Conservation (phyloP, 2,329 filamentous ascomycete genomes). For the Paraphaeosphaeria minitans region DNA sequence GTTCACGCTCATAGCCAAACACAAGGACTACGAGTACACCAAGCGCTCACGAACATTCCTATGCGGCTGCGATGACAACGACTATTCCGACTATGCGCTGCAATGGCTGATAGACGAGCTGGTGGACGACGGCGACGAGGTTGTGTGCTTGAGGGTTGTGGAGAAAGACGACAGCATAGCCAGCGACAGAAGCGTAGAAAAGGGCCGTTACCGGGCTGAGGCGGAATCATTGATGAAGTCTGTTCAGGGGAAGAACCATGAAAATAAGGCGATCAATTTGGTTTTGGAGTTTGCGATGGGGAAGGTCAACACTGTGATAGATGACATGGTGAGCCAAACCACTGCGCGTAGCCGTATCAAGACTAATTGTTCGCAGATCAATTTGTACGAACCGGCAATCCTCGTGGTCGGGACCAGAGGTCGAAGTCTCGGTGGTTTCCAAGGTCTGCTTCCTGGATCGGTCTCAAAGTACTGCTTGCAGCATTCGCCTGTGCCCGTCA, state of each 20-base stretch:
- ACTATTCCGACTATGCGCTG: constrained; percentile 89
- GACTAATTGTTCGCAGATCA: constrained; percentile 64
- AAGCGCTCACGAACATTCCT: constrained; percentile 86
- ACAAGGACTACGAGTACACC: constrained; percentile 81
- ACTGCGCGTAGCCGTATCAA: not conserved
- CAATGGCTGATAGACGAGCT: constrained; percentile 92
- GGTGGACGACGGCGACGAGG: constrained; percentile 90
- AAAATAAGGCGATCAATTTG: constrained; percentile 82
- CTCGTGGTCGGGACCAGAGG: constrained; percentile 89
- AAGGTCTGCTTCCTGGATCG: constrained; percentile 83
- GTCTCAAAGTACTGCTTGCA: constrained; percentile 95
- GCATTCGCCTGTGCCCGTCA: constrained; percentile 89
- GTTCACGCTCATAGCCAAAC: constrained; percentile 82
- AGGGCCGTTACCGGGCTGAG: constrained; percentile 75
- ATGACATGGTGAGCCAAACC: constrained; percentile 71
- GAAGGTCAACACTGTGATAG: constrained; percentile 88
- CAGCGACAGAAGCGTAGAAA: constrained; percentile 64
- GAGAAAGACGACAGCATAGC: constrained; percentile 79
- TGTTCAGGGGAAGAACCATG: constrained; percentile 79
- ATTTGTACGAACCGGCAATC: constrained; percentile 89
- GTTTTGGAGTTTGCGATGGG: constrained; percentile 87
- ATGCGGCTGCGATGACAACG: constrained; percentile 87
- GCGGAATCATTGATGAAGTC: constrained; percentile 74
- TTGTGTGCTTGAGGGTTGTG: constrained; percentile 86
- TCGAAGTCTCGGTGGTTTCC: constrained; percentile 81